phyloP scores from a whole-genome alignment of 2,329 filamentous ascomycete genomes.

The Alternaria sp. region DNA sequence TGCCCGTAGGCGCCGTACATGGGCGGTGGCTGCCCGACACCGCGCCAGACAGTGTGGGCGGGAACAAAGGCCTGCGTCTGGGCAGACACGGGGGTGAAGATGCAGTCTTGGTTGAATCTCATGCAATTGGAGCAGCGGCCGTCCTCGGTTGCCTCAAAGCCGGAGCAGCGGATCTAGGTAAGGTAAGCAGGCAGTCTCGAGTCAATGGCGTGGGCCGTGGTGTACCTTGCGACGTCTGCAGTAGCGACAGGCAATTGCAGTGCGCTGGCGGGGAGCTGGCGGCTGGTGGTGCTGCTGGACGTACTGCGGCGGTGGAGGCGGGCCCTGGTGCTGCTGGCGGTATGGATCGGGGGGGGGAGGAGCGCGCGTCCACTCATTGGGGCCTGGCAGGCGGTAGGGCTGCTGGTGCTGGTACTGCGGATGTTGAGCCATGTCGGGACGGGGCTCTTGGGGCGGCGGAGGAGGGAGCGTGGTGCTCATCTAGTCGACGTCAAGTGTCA shows the following conservation, averaged over 20 bases:
- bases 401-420: slow-evolving; percentile 51
- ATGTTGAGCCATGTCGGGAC: slow-evolving; percentile 56
- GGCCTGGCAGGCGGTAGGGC: slow-evolving; percentile 54
- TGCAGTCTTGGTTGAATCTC: slow-evolving; percentile 76
- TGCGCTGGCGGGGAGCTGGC: slow-evolving; percentile 65
- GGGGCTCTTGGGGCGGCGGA: slow-evolving; percentile 46
- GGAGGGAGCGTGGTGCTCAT: slow-evolving; percentile 42
- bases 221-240: slow-evolving; percentile 65
- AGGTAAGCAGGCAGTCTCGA: slow-evolving; percentile 18
- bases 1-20: slow-evolving; percentile 62
- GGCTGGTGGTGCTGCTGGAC: slow-evolving; percentile 48
- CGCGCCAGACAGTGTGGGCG: slow-evolving; percentile 68
- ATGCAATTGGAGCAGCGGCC: slow-evolving; percentile 76
- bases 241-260: slow-evolving; percentile 67
- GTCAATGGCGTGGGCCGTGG: background rate
- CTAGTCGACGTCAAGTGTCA: slow-evolving; percentile 35
- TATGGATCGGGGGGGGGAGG: slow-evolving; percentile 51
- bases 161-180: slow-evolving; percentile 74
- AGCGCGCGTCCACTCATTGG: slow-evolving; percentile 53
- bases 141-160: slow-evolving; percentile 74
- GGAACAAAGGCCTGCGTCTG: slow-evolving; percentile 78
- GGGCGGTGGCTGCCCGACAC: slow-evolving; percentile 53
- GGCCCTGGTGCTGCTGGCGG: slow-evolving; percentile 46
- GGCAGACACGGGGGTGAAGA: slow-evolving; percentile 77
- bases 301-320: slow-evolving; percentile 51